phyloP scores from a whole-genome alignment of 2,329 filamentous ascomycete species.

The Colletotrichum euphorbiae region DNA sequence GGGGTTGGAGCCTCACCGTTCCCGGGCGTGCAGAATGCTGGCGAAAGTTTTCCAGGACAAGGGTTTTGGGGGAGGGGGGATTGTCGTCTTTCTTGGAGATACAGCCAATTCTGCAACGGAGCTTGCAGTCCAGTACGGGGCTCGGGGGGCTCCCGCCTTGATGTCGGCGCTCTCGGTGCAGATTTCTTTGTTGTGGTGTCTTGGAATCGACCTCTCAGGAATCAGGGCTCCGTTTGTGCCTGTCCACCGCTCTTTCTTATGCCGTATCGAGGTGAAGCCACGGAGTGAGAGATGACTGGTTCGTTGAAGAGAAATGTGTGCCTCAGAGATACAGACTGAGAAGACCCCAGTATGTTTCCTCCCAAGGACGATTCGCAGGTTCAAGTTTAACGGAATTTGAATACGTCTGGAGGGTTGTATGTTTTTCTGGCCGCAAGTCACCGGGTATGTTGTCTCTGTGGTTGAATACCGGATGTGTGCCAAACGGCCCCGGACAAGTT shows the following conservation, averaged over 20 bases:
- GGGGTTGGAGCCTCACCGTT: slow-evolving; percentile 25
- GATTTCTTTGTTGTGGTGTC: slow-evolving; percentile 61
- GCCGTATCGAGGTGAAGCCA: slow-evolving; percentile 51
- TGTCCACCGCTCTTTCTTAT: slow-evolving; percentile 62
- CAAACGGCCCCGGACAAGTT: slow-evolving; percentile 43
- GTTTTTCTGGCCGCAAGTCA: slow-evolving; percentile 21
- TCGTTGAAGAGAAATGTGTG: slow-evolving; percentile 33
- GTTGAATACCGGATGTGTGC: slow-evolving; percentile 39
- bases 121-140: slow-evolving; percentile 32
- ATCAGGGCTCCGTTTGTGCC: slow-evolving; percentile 58
- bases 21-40: slow-evolving; percentile 26
- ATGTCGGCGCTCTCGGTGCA: slow-evolving; percentile 55
- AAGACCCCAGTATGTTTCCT: slow-evolving; percentile 25
- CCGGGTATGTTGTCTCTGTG: slow-evolving; percentile 38
- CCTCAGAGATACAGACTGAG: slow-evolving; percentile 28
- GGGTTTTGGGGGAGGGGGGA: slow-evolving; percentile 33
- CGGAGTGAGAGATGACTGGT: slow-evolving; percentile 55
- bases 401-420: slow-evolving; percentile 6
- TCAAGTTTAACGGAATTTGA: slow-evolving; percentile 7
- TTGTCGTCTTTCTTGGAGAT: slow-evolving; percentile 48
- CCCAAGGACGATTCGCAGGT: background rate
- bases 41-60: slow-evolving; percentile 46
- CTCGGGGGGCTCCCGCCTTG: slow-evolving; percentile 10
- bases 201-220: slow-evolving; percentile 61
- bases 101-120: slow-evolving; percentile 28